These are phyloP conservation scores for Aspergillus felis DNA, from an alignment of 2,329 filamentous ascomycete genomes.

Conservation along the genomic window DNA sequence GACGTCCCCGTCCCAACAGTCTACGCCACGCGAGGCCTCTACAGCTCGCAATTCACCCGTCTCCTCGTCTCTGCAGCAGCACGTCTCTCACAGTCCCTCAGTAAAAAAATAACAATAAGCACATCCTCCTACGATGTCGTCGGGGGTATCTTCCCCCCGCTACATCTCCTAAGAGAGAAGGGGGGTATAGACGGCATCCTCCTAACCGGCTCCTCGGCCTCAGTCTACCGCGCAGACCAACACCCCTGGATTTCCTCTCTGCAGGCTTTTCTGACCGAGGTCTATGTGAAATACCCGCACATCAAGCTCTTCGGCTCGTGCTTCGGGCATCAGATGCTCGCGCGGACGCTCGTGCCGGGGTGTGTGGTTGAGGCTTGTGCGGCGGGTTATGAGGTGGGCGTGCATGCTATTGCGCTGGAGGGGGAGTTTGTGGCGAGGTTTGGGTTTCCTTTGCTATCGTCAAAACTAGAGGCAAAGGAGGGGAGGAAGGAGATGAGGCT, in stretches of 20 bases:
- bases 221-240: constrained; percentile 23
- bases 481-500: constrained; percentile 23
- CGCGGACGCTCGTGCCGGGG: constrained; percentile 11
- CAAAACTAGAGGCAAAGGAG: too few relatives aligned
- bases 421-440: constrained; percentile 10
- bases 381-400: constrained; percentile 27
- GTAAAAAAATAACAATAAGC: constrained; percentile 17
- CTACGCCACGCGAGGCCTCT: constrained; percentile 31
- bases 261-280: constrained; percentile 21
- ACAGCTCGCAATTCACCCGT: constrained; percentile 32
- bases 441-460: too few relatives aligned
- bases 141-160: constrained; percentile 25
- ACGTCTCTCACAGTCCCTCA: constrained; percentile 17
- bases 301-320: constrained; percentile 34
- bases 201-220: constrained; percentile 30
- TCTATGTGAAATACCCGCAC: constrained; percentile 23
- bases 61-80: constrained; percentile 29
- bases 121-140: constrained; percentile 33
- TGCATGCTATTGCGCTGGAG: constrained; percentile 23
- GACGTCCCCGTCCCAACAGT: constrained; percentile 32
- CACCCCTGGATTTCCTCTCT: constrained; percentile 28
- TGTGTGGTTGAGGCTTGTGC: constrained; percentile 19
- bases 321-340: constrained; percentile 32
- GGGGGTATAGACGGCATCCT: constrained; percentile 24
- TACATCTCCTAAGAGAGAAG: neutral